Base-by-base conservation (phyloP, 768 basidiomycete species). In the Dacryopinax spathularia region DNA sequence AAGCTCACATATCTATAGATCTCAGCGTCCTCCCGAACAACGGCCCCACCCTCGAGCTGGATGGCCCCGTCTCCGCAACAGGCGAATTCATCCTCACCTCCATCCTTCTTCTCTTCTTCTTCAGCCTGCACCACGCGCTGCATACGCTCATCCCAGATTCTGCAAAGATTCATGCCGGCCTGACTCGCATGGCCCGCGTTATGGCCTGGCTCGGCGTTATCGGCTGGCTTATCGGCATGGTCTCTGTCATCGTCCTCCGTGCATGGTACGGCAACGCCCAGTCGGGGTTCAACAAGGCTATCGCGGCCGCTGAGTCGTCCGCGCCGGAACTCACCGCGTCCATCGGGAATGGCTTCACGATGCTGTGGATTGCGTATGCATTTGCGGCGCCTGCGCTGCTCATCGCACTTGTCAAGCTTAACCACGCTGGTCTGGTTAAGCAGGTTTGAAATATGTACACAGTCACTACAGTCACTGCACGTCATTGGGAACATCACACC, bases 291-390 rank as follows among this genome's bases (percentile, higher is more conserved):
- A 63, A 63, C 33, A 43, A 35, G 13, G 34, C 33, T 20, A 62
- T 62, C 33, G 62, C 62, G 12, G 63, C 33, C 25, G 34, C 43
- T 2, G 59, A 33, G 4, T 27, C 33, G 4, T 56, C 25, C 9
- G 10, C 48, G 6, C 48, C 48, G 9, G 18, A 29, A 36, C 60
- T 65, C 33, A 59, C 60, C 18, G 65, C 65, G 33, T 43, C 16
- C 22, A 29, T 65, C 33, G 56, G 62, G n/a, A 65, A 65, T 33
- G 65, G 65, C 16, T 65, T 65, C 62, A 63, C 65, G 18, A 59
- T 65, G 48, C 48, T 65, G 7, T 65, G 65, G 65, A 60, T 65
- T 31, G 63, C 65, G 34, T 65, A 56, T 33, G 62, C 65, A 6
- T 56, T 65, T 20, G 34, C 59, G 1, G 65, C 63, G 25, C 65